phyloP scores from a whole-genome alignment of 2,329 filamentous ascomycete genomes.

The Neonectria punicea region DNA sequence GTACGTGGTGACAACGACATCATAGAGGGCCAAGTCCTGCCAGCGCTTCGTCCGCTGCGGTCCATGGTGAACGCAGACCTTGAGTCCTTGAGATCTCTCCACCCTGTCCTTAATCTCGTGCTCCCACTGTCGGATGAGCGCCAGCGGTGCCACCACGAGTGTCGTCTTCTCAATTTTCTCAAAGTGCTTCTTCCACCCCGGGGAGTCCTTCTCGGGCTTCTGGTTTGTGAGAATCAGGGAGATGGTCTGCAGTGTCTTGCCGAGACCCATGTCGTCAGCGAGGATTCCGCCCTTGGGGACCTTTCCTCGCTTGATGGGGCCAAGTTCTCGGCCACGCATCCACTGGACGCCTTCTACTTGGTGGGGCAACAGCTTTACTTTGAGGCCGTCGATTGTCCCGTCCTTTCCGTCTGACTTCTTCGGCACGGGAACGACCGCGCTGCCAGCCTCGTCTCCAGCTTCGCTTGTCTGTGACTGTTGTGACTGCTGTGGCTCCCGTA shows the following conservation, averaged over 20 bases:
- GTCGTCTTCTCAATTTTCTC: conserved; percentile 80
- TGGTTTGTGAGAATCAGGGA: conserved; percentile 86
- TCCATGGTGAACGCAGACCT: conserved; percentile 91
- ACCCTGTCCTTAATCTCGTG: conserved; percentile 89
- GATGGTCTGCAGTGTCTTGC: conserved; percentile 95
- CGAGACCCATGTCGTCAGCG: conserved; percentile 96
- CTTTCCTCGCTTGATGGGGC: conserved; percentile 81
- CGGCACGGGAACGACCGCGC: conserved; percentile 1
- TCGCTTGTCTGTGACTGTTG: conserved; percentile 32
- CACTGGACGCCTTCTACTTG: conserved; percentile 94
- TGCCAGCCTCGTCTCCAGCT: conserved; percentile 29
- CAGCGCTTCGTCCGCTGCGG: conserved; percentile 83
- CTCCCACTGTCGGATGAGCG: conserved; percentile 98
- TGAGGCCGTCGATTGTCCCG: conserved; percentile 77
- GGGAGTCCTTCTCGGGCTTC: conserved; percentile 68
- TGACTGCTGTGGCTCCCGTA: conserved; percentile 14
- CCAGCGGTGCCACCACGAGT: conserved; percentile 90
- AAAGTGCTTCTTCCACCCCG: conserved; percentile 74
- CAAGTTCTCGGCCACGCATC: conserved; percentile 94
- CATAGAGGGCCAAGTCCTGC: conserved; percentile 82
- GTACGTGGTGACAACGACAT: conserved; percentile 97
- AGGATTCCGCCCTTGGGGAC: conserved; percentile 94
- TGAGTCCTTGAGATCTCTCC: conserved; percentile 72
- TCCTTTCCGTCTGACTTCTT: conserved; percentile 53
- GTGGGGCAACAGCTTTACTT: conserved; percentile 89